These are phyloP conservation scores for Neofusicoccum ribis DNA, from an alignment of 2,329 filamentous ascomycete species.

Conservation along the genomic window DNA sequence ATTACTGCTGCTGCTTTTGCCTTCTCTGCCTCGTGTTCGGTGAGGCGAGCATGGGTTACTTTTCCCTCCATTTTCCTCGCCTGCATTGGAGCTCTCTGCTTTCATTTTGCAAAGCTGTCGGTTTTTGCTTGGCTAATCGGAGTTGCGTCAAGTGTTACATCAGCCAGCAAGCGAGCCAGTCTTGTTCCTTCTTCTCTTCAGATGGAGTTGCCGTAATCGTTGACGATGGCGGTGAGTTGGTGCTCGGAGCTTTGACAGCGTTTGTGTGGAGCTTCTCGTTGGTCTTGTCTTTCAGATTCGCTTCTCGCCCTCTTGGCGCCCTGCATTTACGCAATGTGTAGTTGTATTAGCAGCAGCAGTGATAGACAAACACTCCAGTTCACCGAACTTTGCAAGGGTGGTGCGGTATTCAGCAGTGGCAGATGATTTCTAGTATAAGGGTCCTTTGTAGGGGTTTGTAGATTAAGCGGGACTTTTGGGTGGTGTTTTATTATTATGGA, in stretches of 20 bases:
- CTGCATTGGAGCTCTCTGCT: background rate
- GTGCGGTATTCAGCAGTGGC: background rate
- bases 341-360: conserved; percentile 16
- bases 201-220: background rate
- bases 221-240: conserved; percentile 1
- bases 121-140: conserved; percentile 11
- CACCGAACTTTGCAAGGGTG: background rate
- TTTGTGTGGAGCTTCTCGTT: background rate
- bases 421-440: background rate
- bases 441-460: background rate
- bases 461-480: background rate
- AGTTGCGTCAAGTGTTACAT: conserved; percentile 6
- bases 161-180: conserved; percentile 10
- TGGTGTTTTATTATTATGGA: background rate
- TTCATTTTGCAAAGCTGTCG: conserved; percentile 15
- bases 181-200: background rate
- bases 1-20: conserved; percentile 13
- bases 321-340: conserved; percentile 12
- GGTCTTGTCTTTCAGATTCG: background rate
- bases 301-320: background rate
- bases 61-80: background rate
- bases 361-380: conserved; percentile 12
- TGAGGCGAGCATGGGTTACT: conserved; percentile 4
- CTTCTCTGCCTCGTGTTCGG: background rate
- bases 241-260: background rate